Base-by-base conservation (phyloP, 805 yeast species). In the Kodamaea leandrae region DNA sequence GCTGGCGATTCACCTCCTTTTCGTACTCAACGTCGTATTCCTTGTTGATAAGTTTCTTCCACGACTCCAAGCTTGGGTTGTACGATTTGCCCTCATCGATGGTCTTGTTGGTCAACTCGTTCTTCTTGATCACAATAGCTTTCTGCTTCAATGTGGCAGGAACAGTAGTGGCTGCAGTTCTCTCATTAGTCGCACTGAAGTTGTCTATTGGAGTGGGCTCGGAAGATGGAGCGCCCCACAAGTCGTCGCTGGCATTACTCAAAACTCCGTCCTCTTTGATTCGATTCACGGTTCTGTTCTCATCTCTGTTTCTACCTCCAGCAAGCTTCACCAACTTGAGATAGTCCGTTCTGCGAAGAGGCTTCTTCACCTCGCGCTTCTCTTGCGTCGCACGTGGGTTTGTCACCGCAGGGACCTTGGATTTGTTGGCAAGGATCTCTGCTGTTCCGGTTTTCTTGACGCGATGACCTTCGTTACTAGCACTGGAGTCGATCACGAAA, bases 31-130 rank as follows among this genome's bases (percentile, higher is more conserved):
- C 68, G 39, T 59, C 72, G 51, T 73, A 82, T 62, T 89, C 97
- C 40, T 71, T 67, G 39, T 77, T 68, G 39, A 93, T 77, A 51
- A 90, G 72, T 14, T 61, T 63, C 52, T 80, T 79, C 99, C 99
- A 93, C 19, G 85, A 78, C 42, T 82, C 84, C 48, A 82, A 69
- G 9, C 91, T 75, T 18, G 99, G 99, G 58, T 93, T 93, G 58
- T 88, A 93, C 2, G 98, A 90, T 60, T 84, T 86, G 41, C 98
- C 98, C 2, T 83, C 93, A 52, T 83, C 82, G 9, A 96, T 89
- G 3, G 80, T 29, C 29, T 55, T 53, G 7, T 55, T 52, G 10
- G 49, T 42, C 2, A 51, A 60, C 14, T 71, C 80, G 35, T 65
- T 53, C n/a, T 72, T 72, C 43, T 69, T 73, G 13, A 86, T 76